Conservation (phyloP, 805 yeast species). For the Candida succiphila region DNA sequence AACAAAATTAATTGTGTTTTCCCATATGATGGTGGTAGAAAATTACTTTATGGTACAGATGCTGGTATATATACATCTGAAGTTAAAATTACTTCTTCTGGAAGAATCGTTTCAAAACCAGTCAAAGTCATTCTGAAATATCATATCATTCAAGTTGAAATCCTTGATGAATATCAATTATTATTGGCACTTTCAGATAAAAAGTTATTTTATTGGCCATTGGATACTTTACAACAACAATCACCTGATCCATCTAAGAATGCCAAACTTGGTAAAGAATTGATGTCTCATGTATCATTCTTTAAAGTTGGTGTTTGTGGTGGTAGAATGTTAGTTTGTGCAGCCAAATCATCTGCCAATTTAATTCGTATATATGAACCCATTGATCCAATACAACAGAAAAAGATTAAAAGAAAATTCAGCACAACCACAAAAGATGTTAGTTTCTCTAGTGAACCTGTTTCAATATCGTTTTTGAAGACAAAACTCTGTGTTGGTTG, state of each 20-base stretch:
- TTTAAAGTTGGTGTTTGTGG: slow-evolving; percentile 91
- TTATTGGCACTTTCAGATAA: slow-evolving; percentile 77
- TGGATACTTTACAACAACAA: slow-evolving; percentile 49
- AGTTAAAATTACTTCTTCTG: slow-evolving; percentile 40
- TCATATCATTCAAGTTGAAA: slow-evolving; percentile 83
- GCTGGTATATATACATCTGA: slow-evolving; percentile 82
- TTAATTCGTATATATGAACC: slow-evolving; percentile 82
- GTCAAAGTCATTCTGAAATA: slow-evolving; percentile 62
- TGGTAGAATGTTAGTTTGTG: slow-evolving; percentile 81
- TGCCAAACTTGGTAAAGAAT: slow-evolving; percentile 60
- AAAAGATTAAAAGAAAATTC: slow-evolving; percentile 59
- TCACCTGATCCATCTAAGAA: slow-evolving; percentile 41
- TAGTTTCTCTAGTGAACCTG: slow-evolving; percentile 78
- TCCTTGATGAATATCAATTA: slow-evolving; percentile 82
- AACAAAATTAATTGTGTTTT: slow-evolving; percentile 85
- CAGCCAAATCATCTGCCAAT: slow-evolving; percentile 78
- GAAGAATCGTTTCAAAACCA: slow-evolving; percentile 59
- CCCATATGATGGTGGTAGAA: slow-evolving; percentile 91
- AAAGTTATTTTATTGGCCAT: slow-evolving; percentile 64
- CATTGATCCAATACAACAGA: slow-evolving; percentile 55
- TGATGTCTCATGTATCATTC: slow-evolving; percentile 80
- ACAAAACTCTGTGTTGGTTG: slow-evolving; percentile 91
- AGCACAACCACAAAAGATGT: slow-evolving; percentile 67
- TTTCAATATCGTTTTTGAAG: slow-evolving; percentile 82
- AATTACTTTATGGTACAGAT: slow-evolving; percentile 84